phyloP scores from a whole-genome alignment of 768 basidiomycete genomes.

The Dentipellis sp. region DNA sequence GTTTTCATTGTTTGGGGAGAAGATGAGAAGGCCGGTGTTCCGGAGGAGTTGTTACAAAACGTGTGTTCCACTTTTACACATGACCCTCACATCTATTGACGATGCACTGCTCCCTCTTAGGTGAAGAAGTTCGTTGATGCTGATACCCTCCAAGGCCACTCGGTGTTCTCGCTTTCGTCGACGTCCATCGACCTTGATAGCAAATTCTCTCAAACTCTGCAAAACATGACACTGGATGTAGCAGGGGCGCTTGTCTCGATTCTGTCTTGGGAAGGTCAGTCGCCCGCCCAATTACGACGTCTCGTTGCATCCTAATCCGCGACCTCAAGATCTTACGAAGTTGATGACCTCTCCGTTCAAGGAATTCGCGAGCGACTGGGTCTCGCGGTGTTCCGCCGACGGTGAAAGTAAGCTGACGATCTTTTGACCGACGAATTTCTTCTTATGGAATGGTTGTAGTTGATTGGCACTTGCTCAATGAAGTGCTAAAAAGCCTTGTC shows the following conservation, averaged over 20 bases:
- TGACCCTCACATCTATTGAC: not conserved
- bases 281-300: not conserved
- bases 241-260: constrained; percentile 46
- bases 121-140: constrained; percentile 38
- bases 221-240: constrained; percentile 38
- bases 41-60: constrained; percentile 51
- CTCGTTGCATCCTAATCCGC: not conserved
- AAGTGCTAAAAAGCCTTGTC: constrained; percentile 32
- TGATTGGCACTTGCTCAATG: constrained; percentile 45
- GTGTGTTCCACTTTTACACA: constrained; percentile 25
- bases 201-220: constrained; percentile 38
- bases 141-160: constrained; percentile 29
- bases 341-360: constrained; percentile 6
- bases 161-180: constrained; percentile 42
- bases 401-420: constrained; percentile 36
- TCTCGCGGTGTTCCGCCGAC: constrained; percentile 18
- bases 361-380: constrained; percentile 9
- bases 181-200: constrained; percentile 47
- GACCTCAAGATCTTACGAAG: constrained; percentile 3
- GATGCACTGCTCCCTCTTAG: constrained; percentile 23
- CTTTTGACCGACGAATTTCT: not conserved
- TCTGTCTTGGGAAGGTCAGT: constrained; percentile 36
- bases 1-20: constrained; percentile 55
- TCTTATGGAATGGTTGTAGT: constrained; percentile 25
- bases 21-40: constrained; percentile 25